phyloP scores from a whole-genome alignment of 805 yeast genomes.

The Yarrowia deformans region DNA sequence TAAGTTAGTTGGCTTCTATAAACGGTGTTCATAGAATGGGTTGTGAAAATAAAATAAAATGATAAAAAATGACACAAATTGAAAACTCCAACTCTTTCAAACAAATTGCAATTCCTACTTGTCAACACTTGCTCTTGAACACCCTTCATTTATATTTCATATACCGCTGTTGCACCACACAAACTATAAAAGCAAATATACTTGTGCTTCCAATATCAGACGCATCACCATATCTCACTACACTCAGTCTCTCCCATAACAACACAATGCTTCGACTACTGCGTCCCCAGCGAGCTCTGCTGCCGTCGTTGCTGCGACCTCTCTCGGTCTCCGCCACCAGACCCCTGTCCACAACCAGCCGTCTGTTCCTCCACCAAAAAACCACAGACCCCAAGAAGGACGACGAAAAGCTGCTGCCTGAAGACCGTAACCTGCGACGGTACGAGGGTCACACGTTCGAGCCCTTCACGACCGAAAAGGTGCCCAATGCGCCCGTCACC shows the following conservation, averaged over 20 bases:
- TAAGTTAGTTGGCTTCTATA: too few species aligned
- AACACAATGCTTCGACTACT: slow-evolving; percentile 32
- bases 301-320: slow-evolving; percentile 19
- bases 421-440: slow-evolving; percentile 31
- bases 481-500: slow-evolving; percentile 56
- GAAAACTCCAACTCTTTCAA: too few species aligned
- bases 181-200: slow-evolving; percentile 36
- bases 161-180: too few species aligned
- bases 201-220: slow-evolving; percentile 6
- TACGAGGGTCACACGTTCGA: slow-evolving; percentile 35
- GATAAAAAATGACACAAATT: too few species aligned
- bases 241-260: too few species aligned
- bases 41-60: too few species aligned
- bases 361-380: slow-evolving; percentile 16
- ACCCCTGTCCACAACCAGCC: slow-evolving; percentile 16
- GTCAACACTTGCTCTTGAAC: neutral
- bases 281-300: slow-evolving; percentile 14
- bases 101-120: too few species aligned
- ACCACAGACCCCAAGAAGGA: slow-evolving; percentile 32
- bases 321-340: neutral
- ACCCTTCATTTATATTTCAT: too few species aligned
- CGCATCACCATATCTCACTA: neutral
- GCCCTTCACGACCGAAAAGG: slow-evolving; percentile 30
- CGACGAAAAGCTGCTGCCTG: slow-evolving; percentile 33
- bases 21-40: too few species aligned